Base-by-base conservation (phyloP, 345 rosid species). In the Eucalyptus tenuipes region DNA sequence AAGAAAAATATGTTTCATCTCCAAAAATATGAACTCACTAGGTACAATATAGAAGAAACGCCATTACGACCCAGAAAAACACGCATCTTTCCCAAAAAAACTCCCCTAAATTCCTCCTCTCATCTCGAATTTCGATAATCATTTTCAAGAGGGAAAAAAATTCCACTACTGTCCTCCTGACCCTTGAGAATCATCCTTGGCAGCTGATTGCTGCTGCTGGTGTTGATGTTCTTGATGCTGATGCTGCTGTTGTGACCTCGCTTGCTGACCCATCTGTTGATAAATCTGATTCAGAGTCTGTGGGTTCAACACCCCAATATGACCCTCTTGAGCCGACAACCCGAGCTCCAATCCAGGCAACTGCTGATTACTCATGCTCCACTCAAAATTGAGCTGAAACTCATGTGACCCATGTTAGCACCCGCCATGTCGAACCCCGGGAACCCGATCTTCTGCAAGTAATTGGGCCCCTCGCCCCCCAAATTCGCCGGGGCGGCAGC, bases 271-370 rank as follows among this genome's bases (percentile, higher is more conserved):
- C 94, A 95, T 95, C 93, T 97, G 99, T 92, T 97, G 99, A 94
- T 97, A 97, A 90, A 97, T 92, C 93, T 95, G 99, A 90, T 88
- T 90, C 90, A 95, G 94, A 80, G 98, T 93, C 87, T 95, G 99
- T 24, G 97, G 93, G 75, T 93, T 97, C 92, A 96, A 87, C 88
- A 93, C 96, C 88, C 99, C 98, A 91, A 95, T 92, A 95, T 95
- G 97, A 29, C 96, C 99, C 92, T 97, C 99, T 64, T 97, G 99
- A 88, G 99, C 82, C 17, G 82, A 95, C 92, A 95, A 91, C 0
- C 99, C 99, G 89, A 97, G 95, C 89, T 96, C 99, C 94, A 97
- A 94, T 7, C 99, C 99, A 92, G 99, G 99, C 50, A 95, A 86
- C 89, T 94, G 97, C 89, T 91, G 97, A 88, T 44, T 92, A 82